A percentile compares a stretch with the other conserved stretches of the same genome.
Conservation (phyloP, 225 moss, liverwort and hornwort genomes). For the Asterella californica region DNA sequence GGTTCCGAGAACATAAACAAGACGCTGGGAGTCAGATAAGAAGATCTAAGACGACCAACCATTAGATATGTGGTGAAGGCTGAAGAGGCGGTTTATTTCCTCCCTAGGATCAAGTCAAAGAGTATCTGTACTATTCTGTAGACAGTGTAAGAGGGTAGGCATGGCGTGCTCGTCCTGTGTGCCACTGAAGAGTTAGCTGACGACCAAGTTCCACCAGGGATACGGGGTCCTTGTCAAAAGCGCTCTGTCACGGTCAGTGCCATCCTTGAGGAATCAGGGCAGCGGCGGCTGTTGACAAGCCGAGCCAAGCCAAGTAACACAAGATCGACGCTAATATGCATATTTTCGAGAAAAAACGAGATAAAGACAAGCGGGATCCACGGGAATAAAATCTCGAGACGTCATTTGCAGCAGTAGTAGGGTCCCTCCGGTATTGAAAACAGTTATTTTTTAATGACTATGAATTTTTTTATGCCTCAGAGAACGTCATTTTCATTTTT, state of each 20-base stretch:
- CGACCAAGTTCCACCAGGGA: background rate
- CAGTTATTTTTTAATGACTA: no score
- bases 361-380: no score
- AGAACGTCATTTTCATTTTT: no score
- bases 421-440: no score
- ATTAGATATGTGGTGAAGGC: background rate
- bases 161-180: background rate
- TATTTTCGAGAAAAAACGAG: no score
- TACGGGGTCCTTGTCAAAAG: background rate
- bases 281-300: background rate
- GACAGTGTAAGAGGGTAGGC: background rate
- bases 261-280: background rate
- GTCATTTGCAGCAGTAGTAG: no score
- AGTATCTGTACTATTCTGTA: background rate
- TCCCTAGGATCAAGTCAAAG: background rate
- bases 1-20: no score
- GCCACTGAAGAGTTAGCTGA: background rate
- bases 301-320: background rate
- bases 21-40: background rate
- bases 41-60: constrained; percentile 3
- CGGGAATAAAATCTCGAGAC: no score
- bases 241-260: background rate
- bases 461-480: no score
- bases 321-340: no score
- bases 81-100: background rate